Evolutionary conservation across 768 basidiomycete genomes (phyloP).

Genomic region (Dacryopinax spathularia): DNA sequence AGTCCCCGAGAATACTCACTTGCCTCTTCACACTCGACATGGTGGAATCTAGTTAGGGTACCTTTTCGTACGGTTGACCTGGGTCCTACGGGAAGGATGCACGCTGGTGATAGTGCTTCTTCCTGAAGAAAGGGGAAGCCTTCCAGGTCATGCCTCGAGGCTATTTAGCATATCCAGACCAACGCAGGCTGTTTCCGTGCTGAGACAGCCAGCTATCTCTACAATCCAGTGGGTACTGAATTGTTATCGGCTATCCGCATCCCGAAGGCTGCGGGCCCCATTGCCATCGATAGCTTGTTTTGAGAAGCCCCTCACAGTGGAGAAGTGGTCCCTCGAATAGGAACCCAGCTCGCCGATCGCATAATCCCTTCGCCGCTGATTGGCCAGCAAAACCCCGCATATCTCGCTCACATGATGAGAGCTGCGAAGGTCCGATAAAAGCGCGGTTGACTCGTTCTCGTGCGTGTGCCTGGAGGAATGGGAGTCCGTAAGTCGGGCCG

Average conservation of each 20-base stretch:
- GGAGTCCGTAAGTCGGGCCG: no score
- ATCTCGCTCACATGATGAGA: not conserved
- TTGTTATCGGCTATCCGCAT: not conserved
- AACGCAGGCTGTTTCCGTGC: not conserved
- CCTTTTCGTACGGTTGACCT: not conserved
- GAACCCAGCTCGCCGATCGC: not conserved
- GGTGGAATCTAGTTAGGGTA: not conserved
- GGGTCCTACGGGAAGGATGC: not conserved
- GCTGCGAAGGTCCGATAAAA: not conserved
- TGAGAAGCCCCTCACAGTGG: not conserved
- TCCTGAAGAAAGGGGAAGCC: not conserved
- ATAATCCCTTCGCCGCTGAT: not conserved
- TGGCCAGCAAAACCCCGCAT: no score
- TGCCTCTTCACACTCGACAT: not conserved
- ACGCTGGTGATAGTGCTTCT: constrained; percentile 1
- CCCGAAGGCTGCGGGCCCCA: not conserved
- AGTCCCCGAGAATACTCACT: not conserved
- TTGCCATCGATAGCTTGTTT: not conserved
- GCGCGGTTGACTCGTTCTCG: not conserved
- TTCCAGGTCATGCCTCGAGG: not conserved
- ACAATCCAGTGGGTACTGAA: not conserved
- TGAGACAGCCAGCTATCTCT: constrained; percentile 1
- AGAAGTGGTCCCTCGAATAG: not conserved
- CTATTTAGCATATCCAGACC: not conserved
- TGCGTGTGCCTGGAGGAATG: not conserved